A percentile compares a stretch with the other conserved stretches of the same genome.
Conservation (phyloP, 2,329 filamentous ascomycete genomes). For the Colletotrichum camelliae region DNA sequence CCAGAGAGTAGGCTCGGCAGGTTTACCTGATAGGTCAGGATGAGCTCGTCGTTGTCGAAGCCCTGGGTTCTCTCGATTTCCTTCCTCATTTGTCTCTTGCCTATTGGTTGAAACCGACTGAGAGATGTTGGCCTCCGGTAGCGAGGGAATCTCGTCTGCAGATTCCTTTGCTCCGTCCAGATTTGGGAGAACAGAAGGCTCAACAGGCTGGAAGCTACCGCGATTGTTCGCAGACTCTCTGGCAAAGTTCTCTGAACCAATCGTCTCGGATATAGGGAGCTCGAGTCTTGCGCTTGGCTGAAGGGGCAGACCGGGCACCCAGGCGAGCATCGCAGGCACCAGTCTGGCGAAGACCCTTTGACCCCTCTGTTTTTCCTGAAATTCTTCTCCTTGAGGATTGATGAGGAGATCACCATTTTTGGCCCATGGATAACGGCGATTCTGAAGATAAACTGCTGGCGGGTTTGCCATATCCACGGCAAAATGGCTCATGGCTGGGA, state of each 20-base stretch:
- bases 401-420: not conserved
- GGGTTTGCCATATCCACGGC: not conserved
- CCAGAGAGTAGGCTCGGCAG: not conserved
- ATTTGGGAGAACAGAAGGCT: not conserved
- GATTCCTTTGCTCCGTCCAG: not conserved
- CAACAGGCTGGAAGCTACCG: not conserved
- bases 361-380: not conserved
- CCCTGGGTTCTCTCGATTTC: not conserved
- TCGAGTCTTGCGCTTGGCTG: fast-evolving
- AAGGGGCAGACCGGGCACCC: not conserved
- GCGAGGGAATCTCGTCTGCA: not conserved
- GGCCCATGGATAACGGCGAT: not conserved
- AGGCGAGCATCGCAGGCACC: not conserved
- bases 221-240: not conserved
- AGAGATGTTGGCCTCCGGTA: not conserved
- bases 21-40: not conserved
- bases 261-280: not conserved
- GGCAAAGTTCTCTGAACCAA: fast-evolving
- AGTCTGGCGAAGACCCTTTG: not conserved
- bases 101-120: no score
- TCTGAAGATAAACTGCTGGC: not conserved
- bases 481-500: not conserved
- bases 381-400: not conserved
- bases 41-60: no score
- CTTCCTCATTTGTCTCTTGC: not conserved